Percentiles rank a stretch among this genome's conserved stretches.
phyloP scores from a whole-genome alignment of 75 land plant genomes.

The Azolla pinnata region DNA sequence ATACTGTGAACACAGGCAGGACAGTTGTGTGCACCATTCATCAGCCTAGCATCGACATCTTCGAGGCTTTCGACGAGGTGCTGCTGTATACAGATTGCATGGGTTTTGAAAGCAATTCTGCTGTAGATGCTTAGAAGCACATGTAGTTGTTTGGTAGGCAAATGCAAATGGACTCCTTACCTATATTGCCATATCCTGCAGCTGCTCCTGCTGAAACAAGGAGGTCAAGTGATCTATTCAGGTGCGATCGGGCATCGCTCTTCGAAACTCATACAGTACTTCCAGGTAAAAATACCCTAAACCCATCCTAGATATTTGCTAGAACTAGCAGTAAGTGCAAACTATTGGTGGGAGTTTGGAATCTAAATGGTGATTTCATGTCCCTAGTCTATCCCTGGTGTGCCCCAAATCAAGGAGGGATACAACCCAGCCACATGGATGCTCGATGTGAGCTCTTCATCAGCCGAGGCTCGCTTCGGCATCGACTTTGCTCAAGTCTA shows the following conservation, averaged over 20 bases:
- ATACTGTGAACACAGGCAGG: too few species aligned
- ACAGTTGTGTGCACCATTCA: too few species aligned
- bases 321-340: too few species aligned
- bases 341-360: neutral
- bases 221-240: constrained; percentile 51
- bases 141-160: too few species aligned
- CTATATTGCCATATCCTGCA: too few species aligned
- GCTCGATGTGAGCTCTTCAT: constrained; percentile 22
- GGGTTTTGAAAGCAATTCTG: too few species aligned
- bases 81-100: too few species aligned
- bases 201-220: constrained; percentile 49
- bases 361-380: neutral
- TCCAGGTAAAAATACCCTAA: constrained; percentile 21
- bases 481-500: constrained; percentile 34
- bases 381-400: constrained; percentile 10
- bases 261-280: constrained; percentile 36
- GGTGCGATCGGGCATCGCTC: constrained; percentile 41
- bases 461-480: constrained; percentile 21
- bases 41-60: too few species aligned
- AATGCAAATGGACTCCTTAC: too few species aligned
- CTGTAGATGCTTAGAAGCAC: too few species aligned
- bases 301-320: neutral
- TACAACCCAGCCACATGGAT: constrained; percentile 21
- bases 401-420: constrained; percentile 13
- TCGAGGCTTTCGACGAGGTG: too few species aligned